phyloP scores from a whole-genome alignment of 108 stramenopile genomes.

The Cyclotella kingstonii region DNA sequence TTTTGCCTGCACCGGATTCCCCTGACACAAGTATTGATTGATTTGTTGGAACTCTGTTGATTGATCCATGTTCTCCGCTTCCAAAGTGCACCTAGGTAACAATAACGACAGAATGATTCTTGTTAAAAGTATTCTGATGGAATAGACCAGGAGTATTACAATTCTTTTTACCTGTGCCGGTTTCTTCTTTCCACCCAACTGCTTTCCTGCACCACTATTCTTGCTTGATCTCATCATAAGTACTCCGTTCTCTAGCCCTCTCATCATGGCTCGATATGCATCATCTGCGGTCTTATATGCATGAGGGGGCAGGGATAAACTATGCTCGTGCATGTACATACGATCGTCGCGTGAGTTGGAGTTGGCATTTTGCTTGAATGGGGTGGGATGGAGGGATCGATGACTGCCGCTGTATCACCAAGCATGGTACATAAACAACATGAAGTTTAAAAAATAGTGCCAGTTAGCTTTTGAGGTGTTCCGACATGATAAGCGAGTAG shows the following conservation, averaged over 20 bases:
- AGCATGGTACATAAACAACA: no score
- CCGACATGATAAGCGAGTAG: no score
- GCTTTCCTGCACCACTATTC: conserved; percentile 1
- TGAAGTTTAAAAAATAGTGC: no score
- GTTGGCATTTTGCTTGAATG: conserved; percentile 31
- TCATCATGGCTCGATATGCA: conserved; percentile 94
- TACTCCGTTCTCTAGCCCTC: conserved; percentile 65
- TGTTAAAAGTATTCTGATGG: no score
- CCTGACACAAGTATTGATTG: conserved; percentile 93
- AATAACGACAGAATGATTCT: no score
- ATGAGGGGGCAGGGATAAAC: conserved; percentile 75
- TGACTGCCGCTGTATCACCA: conserved; percentile 6
- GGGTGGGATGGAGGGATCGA: conserved; percentile 52
- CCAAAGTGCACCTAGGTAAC: neutral
- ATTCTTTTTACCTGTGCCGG: no score
- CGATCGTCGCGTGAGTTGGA: no score
- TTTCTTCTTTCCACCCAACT: neutral
- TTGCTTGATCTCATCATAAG: conserved; percentile 39
- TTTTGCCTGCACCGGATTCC: conserved; percentile 96
- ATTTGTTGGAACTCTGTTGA: conserved; percentile 48
- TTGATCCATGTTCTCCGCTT: conserved; percentile 2
- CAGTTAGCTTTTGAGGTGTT: no score
- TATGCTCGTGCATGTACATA: no score
- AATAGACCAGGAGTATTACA: no score
- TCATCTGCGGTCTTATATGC: conserved; percentile 93